Base-by-base conservation (phyloP, 257 asterid species). In the Rauvolfia tetraphylla region DNA sequence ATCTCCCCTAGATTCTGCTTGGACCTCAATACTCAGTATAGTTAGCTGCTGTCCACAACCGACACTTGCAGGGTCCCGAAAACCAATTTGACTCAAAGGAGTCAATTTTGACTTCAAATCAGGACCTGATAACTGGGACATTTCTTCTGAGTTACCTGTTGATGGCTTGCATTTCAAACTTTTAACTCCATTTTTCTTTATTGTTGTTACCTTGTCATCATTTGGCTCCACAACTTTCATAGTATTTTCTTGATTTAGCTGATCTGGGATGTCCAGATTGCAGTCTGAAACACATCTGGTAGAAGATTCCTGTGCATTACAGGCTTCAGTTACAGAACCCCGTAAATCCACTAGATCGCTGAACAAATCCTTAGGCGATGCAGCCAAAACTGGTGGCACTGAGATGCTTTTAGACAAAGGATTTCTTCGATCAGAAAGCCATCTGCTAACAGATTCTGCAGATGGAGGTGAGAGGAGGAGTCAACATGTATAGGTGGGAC, bases 21-120 rank as follows among this genome's bases (percentile, higher is more conserved):
- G 97, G 84, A 95, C 89, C 88, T 95, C 99, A 58, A 95, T 79
- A 82, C 99, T 95, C 77, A 89, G 70, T 74, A 89, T 80, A 14
- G 98, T 89, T 82, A 95, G 85, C 93, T 95, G 97, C 89, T 92
- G 99, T 74, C 96, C 92, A 79, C 89, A 89, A 82, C 98, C 92
- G 73, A 82, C 87, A 84, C 93, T 91, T 42, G 98, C 97, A 38
- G 98, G 95, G 83, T 95, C 97, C 36, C 91, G 91, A 74, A 95
- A 92, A 39, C 97, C 97, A 84, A 80, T 86, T 86, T 95, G 99
- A 83, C 98, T 95, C 83, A 91, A 80, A 36, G 98, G 96, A 77
- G 99, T 95, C 58, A 80, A 86, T 86, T 88, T 89, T 78, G 83
- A 78, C 80, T 77, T 85, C 78, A 80, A 77, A 79, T 91, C 96